Percentiles rank a stretch among this genome's conserved stretches.
These are phyloP conservation scores for Chalciporus sp. DNA, from an alignment of 1,284 basidiomycete species.

Conservation along the genomic window DNA sequence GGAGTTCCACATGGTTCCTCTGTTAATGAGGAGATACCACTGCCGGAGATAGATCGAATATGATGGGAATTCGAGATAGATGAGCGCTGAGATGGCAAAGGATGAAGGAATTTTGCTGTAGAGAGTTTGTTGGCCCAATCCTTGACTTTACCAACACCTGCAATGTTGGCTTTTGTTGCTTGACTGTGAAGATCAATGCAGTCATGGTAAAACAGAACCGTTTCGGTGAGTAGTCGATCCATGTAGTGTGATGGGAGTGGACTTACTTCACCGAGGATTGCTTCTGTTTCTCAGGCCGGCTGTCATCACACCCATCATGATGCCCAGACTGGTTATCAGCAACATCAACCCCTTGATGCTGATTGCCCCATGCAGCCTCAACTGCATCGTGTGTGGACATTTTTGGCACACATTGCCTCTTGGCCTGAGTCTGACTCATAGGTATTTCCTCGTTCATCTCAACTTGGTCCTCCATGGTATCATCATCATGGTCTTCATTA, in stretches of 20 bases:
- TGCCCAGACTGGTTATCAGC: too few relatives aligned
- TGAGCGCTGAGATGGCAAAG: neutral
- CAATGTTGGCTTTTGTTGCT: neutral
- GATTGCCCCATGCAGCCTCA: neutral
- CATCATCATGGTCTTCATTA: neutral
- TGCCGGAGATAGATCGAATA: neutral
- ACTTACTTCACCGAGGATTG: neutral
- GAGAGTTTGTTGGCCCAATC: neutral
- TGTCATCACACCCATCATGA: neutral
- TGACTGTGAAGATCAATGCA: neutral
- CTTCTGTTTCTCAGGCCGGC: neutral
- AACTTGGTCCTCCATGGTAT: neutral
- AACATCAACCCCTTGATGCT: neutral
- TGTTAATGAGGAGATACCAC: neutral
- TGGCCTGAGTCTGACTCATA: neutral
- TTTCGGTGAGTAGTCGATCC: neutral
- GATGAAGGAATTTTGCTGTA: neutral
- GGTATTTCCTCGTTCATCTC: neutral
- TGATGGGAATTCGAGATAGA: neutral
- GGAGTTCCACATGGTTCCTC: neutral
- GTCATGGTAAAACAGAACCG: neutral
- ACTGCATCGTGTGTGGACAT: neutral
- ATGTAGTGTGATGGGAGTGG: neutral
- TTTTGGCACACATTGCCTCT: neutral
- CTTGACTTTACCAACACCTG: neutral